Conservation (phyloP, 169 alveolate genomes). For the Plasmodium gaboni region DNA sequence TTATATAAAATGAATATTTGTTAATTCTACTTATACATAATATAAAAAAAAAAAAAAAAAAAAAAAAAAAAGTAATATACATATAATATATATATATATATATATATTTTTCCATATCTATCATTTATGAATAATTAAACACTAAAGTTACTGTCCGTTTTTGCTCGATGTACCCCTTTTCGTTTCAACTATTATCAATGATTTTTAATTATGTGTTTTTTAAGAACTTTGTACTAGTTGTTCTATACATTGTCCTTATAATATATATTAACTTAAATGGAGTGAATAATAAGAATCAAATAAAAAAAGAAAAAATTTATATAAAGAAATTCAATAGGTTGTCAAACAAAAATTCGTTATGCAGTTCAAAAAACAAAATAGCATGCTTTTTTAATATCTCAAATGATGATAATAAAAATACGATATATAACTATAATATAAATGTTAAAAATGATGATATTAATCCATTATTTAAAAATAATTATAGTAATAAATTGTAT, state of each 20-base stretch:
- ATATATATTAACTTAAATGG: slow-evolving; percentile 2
- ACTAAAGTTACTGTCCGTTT: too few relatives aligned
- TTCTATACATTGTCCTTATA: neutral
- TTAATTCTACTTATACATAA: neutral
- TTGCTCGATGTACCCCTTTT: too few relatives aligned
- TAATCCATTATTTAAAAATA: too few relatives aligned
- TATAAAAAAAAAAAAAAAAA: neutral
- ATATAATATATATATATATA: too few relatives aligned
- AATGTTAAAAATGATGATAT: too few relatives aligned
- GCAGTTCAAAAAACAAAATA: slow-evolving; percentile 3
- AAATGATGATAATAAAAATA: slow-evolving; percentile 6
- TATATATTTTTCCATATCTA: too few relatives aligned
- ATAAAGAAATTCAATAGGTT: slow-evolving; percentile 13
- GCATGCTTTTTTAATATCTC: slow-evolving; percentile 6
- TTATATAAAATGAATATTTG: too few relatives aligned
- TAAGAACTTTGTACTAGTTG: neutral
- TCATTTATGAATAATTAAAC: too few relatives aligned
- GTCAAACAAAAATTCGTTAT: slow-evolving; percentile 2
- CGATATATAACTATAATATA: neutral
- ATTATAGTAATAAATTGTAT: neutral
- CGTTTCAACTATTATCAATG: neutral
- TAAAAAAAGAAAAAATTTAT: slow-evolving; percentile 6
- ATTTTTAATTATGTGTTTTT: neutral
- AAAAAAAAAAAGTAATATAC: neutral
- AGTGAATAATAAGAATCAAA: slow-evolving; percentile 5